Evolutionary conservation across 192 early-diverging fungal species (phyloP).

Genomic region (Coemansia sp.): DNA sequence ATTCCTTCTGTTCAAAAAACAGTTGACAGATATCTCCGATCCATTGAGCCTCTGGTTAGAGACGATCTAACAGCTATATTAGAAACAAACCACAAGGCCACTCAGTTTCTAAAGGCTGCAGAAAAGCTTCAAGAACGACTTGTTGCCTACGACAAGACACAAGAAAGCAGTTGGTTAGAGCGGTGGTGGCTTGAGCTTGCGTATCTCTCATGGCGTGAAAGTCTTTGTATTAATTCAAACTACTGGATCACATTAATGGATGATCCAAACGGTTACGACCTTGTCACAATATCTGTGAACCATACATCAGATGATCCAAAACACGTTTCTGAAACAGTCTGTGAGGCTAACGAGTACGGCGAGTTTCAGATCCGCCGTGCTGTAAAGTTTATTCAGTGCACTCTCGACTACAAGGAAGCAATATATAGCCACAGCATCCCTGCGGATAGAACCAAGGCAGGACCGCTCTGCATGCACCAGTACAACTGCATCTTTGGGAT

Average conservation of each 20-base stretch:
- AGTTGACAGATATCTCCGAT: slow-evolving; percentile 57
- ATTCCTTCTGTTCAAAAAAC: slow-evolving; percentile 67
- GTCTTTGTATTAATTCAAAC: slow-evolving; percentile 83
- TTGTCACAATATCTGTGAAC: slow-evolving; percentile 19
- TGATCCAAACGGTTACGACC: slow-evolving; percentile 60
- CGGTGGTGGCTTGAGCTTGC: slow-evolving; percentile 71
- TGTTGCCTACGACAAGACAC: slow-evolving; percentile 59
- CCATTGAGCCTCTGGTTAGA: slow-evolving; percentile 60
- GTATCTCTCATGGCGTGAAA: slow-evolving; percentile 81
- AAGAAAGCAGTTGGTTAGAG: slow-evolving; percentile 70
- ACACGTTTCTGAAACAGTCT: not conserved
- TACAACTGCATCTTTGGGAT: slow-evolving; percentile 77
- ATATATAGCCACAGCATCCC: slow-evolving; percentile 62
- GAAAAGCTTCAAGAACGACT: slow-evolving; percentile 65
- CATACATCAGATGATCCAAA: not conserved
- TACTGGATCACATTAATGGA: slow-evolving; percentile 78
- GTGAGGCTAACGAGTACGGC: slow-evolving; percentile 59
- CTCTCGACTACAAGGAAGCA: slow-evolving; percentile 75
- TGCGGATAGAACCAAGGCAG: slow-evolving; percentile 65
- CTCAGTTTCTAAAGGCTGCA: slow-evolving; percentile 48
- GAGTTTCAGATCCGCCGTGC: slow-evolving; percentile 81
- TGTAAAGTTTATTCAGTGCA: slow-evolving; percentile 65
- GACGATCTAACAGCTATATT: slow-evolving; percentile 49
- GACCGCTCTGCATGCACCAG: slow-evolving; percentile 84
- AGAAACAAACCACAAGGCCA: slow-evolving; percentile 55